phyloP scores from a whole-genome alignment of 805 yeast species.

The Ogataea methanolica region DNA sequence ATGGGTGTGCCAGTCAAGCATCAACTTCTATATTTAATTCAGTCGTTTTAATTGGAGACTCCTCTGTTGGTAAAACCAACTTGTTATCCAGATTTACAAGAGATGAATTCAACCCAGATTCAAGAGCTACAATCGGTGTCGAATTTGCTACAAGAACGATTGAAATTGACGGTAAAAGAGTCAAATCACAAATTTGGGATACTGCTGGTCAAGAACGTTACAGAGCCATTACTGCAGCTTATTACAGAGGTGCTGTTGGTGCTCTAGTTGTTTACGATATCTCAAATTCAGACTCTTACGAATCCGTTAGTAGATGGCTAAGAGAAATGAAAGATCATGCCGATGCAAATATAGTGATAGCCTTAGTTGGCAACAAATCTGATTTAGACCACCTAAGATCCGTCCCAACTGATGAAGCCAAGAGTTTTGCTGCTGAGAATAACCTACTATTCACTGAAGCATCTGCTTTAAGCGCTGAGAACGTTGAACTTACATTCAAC shows the following conservation, averaged over 20 bases:
- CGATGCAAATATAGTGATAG: constrained; percentile 91
- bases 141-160: constrained; percentile 97
- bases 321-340: constrained; percentile 90
- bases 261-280: constrained; percentile 95
- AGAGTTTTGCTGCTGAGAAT: constrained; percentile 89
- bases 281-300: constrained; percentile 83
- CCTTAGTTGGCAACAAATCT: constrained; percentile 86
- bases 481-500: constrained; percentile 92
- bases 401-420: constrained; percentile 97
- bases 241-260: constrained; percentile 97
- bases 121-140: constrained; percentile 94
- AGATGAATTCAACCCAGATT: constrained; percentile 91
- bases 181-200: constrained; percentile 95
- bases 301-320: constrained; percentile 82
- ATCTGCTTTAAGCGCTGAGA: constrained; percentile 88
- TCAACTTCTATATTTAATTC: neutral
- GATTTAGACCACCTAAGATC: constrained; percentile 92
- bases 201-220: constrained; percentile 99
- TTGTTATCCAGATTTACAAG: constrained; percentile 89
- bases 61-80: constrained; percentile 96
- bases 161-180: constrained; percentile 76
- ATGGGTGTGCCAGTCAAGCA: no score
- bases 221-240: constrained; percentile 95
- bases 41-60: constrained; percentile 94
- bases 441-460: constrained; percentile 92